Evolutionary conservation across 768 basidiomycete genomes (phyloP).

Genomic region (Serendipita indica): DNA sequence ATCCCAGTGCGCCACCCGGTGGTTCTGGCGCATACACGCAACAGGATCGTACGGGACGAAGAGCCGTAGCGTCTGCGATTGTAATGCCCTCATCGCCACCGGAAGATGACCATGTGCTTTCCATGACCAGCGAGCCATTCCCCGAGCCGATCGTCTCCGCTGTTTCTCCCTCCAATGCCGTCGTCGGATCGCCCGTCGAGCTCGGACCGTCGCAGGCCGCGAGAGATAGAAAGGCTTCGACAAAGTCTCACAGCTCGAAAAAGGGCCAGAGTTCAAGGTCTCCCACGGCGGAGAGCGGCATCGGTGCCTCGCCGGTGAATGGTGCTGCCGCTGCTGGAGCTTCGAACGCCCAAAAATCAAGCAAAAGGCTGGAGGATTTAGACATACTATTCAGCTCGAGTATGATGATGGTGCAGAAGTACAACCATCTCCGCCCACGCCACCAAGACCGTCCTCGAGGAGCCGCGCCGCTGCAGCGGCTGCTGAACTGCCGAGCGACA

Average conservation of each 20-base stretch:
- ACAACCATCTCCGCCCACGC: conserved; percentile 15
- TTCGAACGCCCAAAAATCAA: conserved; percentile 25
- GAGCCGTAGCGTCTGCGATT: conserved; percentile 31
- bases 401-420: conserved; percentile 45
- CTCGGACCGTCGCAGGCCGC: neutral
- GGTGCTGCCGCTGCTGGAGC: neutral
- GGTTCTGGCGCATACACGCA: neutral
- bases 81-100: conserved; percentile 29
- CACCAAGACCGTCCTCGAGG: conserved; percentile 10
- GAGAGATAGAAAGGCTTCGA: conserved; percentile 13
- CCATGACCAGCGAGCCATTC: conserved; percentile 17
- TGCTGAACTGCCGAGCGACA: neutral
- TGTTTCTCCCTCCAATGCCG: neutral
- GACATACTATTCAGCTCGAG: conserved; percentile 95
- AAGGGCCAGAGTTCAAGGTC: neutral
- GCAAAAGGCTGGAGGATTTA: conserved; percentile 42
- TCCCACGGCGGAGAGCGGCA: conserved; percentile 16
- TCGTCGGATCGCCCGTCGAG: conserved; percentile 12
- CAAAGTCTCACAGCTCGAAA: conserved; percentile 15
- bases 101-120: conserved; percentile 35
- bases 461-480: neutral
- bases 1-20: neutral
- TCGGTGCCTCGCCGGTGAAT: neutral
- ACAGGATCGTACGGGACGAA: conserved; percentile 20
- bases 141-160: conserved; percentile 20